Conservation (phyloP, 805 yeast species). For the Wickerhamomyces rabaulensis region DNA sequence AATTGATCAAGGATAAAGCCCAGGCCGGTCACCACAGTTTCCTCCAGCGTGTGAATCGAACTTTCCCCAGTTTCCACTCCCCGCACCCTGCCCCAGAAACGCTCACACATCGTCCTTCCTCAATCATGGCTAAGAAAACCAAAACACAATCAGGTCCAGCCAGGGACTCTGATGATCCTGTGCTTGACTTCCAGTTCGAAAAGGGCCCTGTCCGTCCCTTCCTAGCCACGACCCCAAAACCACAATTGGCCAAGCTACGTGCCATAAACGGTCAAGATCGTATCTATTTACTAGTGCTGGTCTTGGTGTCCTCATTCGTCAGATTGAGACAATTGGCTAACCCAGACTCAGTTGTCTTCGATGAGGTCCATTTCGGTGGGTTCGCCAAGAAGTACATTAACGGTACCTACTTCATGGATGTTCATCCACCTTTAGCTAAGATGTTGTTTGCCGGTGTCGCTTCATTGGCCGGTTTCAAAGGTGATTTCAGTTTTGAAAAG, state of each 20-base stretch:
- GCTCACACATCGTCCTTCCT: neutral
- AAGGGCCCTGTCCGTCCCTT: slow-evolving; percentile 52
- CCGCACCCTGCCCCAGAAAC: neutral
- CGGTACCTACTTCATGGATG: slow-evolving; percentile 66
- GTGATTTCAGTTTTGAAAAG: slow-evolving; percentile 59
- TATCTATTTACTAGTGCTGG: slow-evolving; percentile 35
- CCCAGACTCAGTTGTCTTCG: slow-evolving; percentile 85
- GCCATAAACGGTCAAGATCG: slow-evolving; percentile 36
- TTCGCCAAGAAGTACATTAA: slow-evolving; percentile 78
- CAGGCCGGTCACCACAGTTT: neutral
- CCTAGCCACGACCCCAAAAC: slow-evolving; percentile 46
- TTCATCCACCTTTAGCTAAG: slow-evolving; percentile 77
- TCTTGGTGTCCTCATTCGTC: slow-evolving; percentile 47
- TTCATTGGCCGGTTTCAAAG: slow-evolving; percentile 62
- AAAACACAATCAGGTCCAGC: neutral
- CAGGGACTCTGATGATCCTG: slow-evolving; percentile 25
- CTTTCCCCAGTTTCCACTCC: neutral
- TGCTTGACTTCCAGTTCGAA: slow-evolving; percentile 40
- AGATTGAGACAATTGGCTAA: slow-evolving; percentile 55
- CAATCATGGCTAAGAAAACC: neutral
- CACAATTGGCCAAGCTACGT: slow-evolving; percentile 35
- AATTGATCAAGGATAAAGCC: neutral
- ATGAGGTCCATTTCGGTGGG: slow-evolving; percentile 96
- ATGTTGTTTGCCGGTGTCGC: slow-evolving; percentile 72
- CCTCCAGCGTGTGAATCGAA: neutral